Percentiles rank a stretch among this genome's conserved stretches.
phyloP scores from a whole-genome alignment of 257 asterid genomes.

The Datura wrightii region DNA sequence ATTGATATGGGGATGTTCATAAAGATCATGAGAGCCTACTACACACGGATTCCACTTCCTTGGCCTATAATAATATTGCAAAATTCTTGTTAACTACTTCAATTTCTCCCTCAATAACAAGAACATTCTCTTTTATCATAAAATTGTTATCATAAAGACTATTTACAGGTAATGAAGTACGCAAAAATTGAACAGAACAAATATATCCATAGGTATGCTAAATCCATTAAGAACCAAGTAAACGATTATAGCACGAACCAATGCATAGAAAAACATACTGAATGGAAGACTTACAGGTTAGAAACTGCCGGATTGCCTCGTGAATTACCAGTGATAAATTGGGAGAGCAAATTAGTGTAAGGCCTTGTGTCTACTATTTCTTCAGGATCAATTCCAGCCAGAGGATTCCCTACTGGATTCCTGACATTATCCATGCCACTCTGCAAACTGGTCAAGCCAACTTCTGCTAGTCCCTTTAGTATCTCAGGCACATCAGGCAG shows the following conservation, averaged over 20 bases:
- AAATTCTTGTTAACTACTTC: background rate
- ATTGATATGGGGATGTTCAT: conserved; percentile 96
- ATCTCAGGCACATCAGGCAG: conserved; percentile 88
- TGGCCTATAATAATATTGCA: conserved; percentile 61
- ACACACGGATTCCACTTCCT: conserved; percentile 99
- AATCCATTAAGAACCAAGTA: background rate
- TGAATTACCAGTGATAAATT: conserved; percentile 74
- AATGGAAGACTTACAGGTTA: conserved; percentile 66
- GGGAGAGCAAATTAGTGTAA: conserved; percentile 77
- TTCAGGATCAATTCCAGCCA: conserved; percentile 92
- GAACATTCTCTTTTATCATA: background rate
- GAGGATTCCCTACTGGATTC: conserved; percentile 94
- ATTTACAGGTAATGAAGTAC: background rate
- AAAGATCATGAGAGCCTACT: conserved; percentile 89
- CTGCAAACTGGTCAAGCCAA: conserved; percentile 92
- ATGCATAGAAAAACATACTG: background rate
- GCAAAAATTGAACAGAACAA: background rate
- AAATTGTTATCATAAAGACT: background rate
- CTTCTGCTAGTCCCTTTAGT: conserved; percentile 75
- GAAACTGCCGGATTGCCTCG: conserved; percentile 85
- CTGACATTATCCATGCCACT: conserved; percentile 99
- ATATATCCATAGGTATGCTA: background rate
- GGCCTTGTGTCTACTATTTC: conserved; percentile 95
- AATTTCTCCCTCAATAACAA: background rate
- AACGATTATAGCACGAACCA: background rate